phyloP scores from a whole-genome alignment of 78 protist genomes.

The Ministeria vibrans region DNA sequence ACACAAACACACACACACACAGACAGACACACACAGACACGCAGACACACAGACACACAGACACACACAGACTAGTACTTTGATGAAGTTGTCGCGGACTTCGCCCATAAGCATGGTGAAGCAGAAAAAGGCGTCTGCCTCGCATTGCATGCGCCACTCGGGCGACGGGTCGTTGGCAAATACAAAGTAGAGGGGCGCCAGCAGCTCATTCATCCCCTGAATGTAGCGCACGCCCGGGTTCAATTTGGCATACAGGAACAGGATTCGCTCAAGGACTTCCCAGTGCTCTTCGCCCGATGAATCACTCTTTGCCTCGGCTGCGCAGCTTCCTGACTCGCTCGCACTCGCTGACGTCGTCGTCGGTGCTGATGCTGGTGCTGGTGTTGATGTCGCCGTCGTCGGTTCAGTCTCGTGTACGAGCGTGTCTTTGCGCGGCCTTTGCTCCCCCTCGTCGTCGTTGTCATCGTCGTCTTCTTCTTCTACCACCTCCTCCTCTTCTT shows the following conservation, averaged over 20 bases:
- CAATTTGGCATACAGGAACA: slow-evolving; percentile 20
- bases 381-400: neutral
- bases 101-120: slow-evolving; percentile 66
- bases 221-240: slow-evolving; percentile 20
- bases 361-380: neutral
- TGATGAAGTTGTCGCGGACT: slow-evolving; percentile 50
- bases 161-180: slow-evolving; percentile 42
- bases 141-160: slow-evolving; percentile 30
- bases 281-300: neutral
- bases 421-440: too few relatives aligned
- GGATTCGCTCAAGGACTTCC: slow-evolving; percentile 19
- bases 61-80: neutral
- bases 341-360: neutral
- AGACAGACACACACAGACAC: neutral
- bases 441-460: too few relatives aligned
- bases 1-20: neutral
- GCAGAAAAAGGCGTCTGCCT: slow-evolving; percentile 80
- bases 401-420: too few relatives aligned
- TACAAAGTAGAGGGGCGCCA: slow-evolving; percentile 64
- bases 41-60: neutral
- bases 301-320: neutral
- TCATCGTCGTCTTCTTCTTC: too few relatives aligned
- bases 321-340: neutral
- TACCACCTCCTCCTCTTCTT: too few relatives aligned
- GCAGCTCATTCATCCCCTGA: slow-evolving; percentile 71